A percentile compares a stretch with the other conserved stretches of the same genome.
phyloP scores from a whole-genome alignment of 345 rosid genomes.

The Jatropha curcas region DNA sequence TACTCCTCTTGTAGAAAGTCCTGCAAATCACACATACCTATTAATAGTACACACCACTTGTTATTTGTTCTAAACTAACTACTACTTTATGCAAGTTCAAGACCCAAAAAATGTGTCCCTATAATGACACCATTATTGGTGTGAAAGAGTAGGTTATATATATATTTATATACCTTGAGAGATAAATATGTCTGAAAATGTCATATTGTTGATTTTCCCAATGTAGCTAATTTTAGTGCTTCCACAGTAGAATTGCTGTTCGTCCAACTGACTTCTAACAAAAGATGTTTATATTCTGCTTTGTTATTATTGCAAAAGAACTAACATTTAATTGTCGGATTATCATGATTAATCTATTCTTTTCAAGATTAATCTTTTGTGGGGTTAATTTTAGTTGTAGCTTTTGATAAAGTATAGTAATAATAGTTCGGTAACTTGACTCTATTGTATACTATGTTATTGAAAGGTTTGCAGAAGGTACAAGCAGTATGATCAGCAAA shows the following conservation, averaged over 20 bases:
- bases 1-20: neutral
- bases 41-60: conserved; percentile 33
- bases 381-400: no score
- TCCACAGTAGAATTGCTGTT: conserved; percentile 16
- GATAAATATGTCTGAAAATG: neutral
- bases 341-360: no score
- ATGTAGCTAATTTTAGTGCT: neutral
- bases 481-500: conserved; percentile 61
- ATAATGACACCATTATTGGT: conserved; percentile 21
- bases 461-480: conserved; percentile 53
- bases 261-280: neutral
- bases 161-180: neutral
- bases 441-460: neutral
- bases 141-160: conserved; percentile 11
- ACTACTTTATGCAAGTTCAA: no score
- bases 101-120: conserved; percentile 10
- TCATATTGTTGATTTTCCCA: conserved; percentile 18
- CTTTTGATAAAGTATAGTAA: neutral
- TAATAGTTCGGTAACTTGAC: conserved; percentile 18
- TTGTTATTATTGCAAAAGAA: neutral
- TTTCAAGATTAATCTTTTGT: no score
- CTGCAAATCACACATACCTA: conserved; percentile 3
- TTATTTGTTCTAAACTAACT: no score
- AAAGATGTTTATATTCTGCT: neutral
- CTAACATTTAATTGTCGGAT: neutral